Conservation (phyloP, 345 rosid genomes). For the Gossypium herbaceum region DNA sequence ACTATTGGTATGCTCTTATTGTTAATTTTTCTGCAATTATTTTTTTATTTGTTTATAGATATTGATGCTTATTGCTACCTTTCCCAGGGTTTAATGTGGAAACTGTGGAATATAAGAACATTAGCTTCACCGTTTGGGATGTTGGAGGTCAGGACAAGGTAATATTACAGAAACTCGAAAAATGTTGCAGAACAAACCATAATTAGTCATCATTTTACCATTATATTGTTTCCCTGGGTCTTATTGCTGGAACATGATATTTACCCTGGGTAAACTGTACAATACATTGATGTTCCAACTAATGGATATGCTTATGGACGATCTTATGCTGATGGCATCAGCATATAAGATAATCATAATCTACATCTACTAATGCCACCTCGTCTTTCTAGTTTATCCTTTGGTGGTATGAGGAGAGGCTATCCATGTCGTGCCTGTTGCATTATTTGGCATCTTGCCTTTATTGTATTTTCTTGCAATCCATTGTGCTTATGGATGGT, state of each 20-base stretch:
- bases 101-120: constrained; percentile 78
- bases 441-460: not conserved
- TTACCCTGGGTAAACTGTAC: not conserved
- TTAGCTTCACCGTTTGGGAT: constrained; percentile 79
- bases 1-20: constrained; percentile 48
- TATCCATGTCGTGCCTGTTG: not conserved
- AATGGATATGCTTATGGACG: constrained; percentile 15
- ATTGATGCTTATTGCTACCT: not conserved
- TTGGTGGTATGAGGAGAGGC: constrained; percentile 6
- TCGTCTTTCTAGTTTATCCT: constrained; percentile 12
- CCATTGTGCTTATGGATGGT: not conserved
- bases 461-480: not conserved
- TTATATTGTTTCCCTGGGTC: not conserved
- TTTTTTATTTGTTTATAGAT: not conserved
- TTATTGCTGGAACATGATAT: not conserved
- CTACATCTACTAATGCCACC: constrained; percentile 9
- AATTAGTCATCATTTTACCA: not conserved
- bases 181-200: not conserved
- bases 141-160: constrained; percentile 84
- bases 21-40: not conserved
- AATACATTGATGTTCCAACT: not conserved
- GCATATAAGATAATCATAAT: constrained; percentile 29
- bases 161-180: not conserved
- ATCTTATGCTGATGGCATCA: constrained; percentile 19
- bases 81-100: constrained; percentile 61